Conservation (phyloP, 345 rosid genomes). For the Alliaria petiolata region DNA sequence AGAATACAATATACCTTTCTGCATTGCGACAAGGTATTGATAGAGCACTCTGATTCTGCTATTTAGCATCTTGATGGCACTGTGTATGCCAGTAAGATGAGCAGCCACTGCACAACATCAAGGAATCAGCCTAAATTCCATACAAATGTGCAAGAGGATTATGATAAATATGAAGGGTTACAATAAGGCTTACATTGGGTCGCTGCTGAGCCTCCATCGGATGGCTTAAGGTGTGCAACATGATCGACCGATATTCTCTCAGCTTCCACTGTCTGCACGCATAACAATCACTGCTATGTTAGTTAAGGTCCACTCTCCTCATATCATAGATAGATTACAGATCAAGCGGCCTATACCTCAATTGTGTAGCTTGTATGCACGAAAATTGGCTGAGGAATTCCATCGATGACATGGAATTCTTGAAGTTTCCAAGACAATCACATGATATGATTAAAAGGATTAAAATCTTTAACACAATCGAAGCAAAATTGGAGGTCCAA, state of each 20-base stretch:
- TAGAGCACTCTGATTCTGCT: slow-evolving; percentile 91
- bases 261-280: slow-evolving; percentile 83
- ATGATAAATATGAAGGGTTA: background rate
- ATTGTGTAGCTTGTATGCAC: slow-evolving; percentile 87
- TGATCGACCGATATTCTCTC: slow-evolving; percentile 97
- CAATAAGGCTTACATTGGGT: slow-evolving; percentile 59
- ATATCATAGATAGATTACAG: background rate
- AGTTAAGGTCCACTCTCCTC: background rate
- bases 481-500: background rate
- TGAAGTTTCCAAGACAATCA: slow-evolving; percentile 17
- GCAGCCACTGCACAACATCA: slow-evolving; percentile 77
- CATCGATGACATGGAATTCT: slow-evolving; percentile 97
- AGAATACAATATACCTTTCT: slow-evolving; percentile 55
- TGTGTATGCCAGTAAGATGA: slow-evolving; percentile 92
- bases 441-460: background rate
- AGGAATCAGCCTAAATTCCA: background rate
- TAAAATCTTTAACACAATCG: slow-evolving; percentile 11
- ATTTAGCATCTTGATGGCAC: slow-evolving; percentile 98
- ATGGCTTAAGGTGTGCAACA: slow-evolving; percentile 98
- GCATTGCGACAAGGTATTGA: slow-evolving; percentile 86
- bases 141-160: background rate
- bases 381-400: slow-evolving; percentile 91
- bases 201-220: slow-evolving; percentile 96
- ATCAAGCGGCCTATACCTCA: slow-evolving; percentile 47
- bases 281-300: background rate